Conservation (phyloP, 148 eudicot genomes). For the Cornus controversa region DNA sequence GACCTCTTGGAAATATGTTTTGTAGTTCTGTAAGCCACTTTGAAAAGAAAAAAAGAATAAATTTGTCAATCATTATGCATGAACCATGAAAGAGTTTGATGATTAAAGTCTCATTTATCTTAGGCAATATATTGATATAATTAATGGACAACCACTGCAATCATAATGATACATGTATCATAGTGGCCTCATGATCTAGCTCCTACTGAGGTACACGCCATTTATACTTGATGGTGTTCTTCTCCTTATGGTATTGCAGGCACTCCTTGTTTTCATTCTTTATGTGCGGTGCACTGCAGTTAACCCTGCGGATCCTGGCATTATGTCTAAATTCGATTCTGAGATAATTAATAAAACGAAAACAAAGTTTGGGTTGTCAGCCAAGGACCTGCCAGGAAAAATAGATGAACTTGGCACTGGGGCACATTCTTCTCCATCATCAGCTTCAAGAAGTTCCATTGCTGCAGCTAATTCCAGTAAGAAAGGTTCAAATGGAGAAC, state of each 20-base stretch:
- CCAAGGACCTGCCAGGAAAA: slow-evolving; percentile 40
- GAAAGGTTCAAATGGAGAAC: slow-evolving; percentile 56
- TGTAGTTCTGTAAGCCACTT: not conserved
- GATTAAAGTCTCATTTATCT: not conserved
- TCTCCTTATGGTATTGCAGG: slow-evolving; percentile 45
- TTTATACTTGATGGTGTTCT: slow-evolving; percentile 5
- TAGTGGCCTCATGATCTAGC: not conserved
- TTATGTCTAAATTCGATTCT: slow-evolving; percentile 63
- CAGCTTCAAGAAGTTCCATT: slow-evolving; percentile 70
- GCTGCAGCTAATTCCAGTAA: slow-evolving; percentile 66
- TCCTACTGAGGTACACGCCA: not conserved
- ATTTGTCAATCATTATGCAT: too few species aligned
- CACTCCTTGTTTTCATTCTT: slow-evolving; percentile 75
- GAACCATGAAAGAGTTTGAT: not conserved
- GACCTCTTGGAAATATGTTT: not conserved
- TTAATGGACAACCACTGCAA: not conserved
- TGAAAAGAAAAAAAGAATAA: too few species aligned
- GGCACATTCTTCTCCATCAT: slow-evolving; percentile 63
- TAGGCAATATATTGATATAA: slow-evolving; percentile 1
- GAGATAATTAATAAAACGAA: slow-evolving; percentile 21
- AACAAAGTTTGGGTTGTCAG: slow-evolving; percentile 35
- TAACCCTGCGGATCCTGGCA: slow-evolving; percentile 96
- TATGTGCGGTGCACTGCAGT: slow-evolving; percentile 90
- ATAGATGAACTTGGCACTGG: slow-evolving; percentile 49
- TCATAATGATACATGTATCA: not conserved